Conservation (phyloP, 768 basidiomycete genomes). For the Boletus subparvulus region DNA sequence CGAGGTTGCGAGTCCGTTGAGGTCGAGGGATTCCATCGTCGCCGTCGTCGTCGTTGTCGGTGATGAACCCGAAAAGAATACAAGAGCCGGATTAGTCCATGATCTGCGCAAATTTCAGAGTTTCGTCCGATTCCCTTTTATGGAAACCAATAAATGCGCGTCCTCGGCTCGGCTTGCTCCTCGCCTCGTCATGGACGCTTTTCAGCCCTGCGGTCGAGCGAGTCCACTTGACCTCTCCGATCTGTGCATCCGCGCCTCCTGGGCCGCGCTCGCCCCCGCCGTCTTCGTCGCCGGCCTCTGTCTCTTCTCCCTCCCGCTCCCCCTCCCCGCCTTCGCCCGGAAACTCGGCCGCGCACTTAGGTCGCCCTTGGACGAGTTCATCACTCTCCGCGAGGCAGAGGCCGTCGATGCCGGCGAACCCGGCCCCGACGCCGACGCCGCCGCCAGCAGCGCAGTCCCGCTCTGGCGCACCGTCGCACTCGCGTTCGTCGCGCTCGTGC, state of each 20-base stretch:
- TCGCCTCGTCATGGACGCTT: conserved; percentile 6
- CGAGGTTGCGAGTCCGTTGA: conserved; percentile 75
- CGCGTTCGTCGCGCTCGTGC: conserved; percentile 51
- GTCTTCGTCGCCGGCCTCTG: conserved; percentile 45
- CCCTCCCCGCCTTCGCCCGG: conserved; percentile 22
- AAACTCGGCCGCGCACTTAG: conserved; percentile 20
- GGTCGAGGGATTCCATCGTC: conserved; percentile 72
- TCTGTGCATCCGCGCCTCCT: conserved; percentile 50
- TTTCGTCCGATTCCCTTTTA: not conserved
- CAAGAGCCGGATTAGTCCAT: conserved; percentile 2
- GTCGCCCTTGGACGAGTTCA: conserved; percentile 37
- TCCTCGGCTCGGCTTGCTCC: not conserved
- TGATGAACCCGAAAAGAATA: not conserved
- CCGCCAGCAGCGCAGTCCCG: conserved; percentile 29
- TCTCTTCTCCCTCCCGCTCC: conserved; percentile 35
- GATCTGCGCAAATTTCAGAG: not conserved
- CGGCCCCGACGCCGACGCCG: not conserved
- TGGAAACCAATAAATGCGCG: no score
- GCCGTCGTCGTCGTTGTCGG: conserved; percentile 12
- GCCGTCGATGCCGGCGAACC: conserved; percentile 35
- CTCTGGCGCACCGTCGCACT: conserved; percentile 65
- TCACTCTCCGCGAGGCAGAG: conserved; percentile 58
- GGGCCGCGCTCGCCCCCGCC: conserved; percentile 52
- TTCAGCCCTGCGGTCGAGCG: conserved; percentile 14
- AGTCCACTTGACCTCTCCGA: conserved; percentile 40